A percentile compares a stretch with the other conserved stretches of the same genome.
Conservation (phyloP, 345 rosid species). For the Pseudoturritis turrita region DNA sequence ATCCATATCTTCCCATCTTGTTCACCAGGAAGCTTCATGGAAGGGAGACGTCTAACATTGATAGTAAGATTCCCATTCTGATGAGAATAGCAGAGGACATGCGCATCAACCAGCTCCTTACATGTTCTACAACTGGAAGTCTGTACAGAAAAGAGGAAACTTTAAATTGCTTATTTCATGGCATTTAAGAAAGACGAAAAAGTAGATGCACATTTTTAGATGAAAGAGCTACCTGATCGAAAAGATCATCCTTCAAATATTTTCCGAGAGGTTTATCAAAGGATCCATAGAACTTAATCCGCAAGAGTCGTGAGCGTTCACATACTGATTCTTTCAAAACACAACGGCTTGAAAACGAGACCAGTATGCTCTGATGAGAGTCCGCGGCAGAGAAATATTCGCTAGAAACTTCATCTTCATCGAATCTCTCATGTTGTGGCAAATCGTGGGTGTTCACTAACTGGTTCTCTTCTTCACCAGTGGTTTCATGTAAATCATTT, state of each 20-base stretch:
- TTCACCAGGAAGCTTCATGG: conserved; percentile 78
- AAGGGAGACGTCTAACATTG: conserved; percentile 64
- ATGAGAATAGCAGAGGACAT: conserved; percentile 86
- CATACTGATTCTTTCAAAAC: conserved; percentile 81
- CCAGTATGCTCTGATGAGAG: conserved; percentile 85
- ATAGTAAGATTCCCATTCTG: conserved; percentile 98
- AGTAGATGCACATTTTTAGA: neutral
- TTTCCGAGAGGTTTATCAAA: conserved; percentile 97
- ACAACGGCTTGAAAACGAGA: conserved; percentile 86
- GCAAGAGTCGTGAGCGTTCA: conserved; percentile 83
- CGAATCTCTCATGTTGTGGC: conserved; percentile 40
- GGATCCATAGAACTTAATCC: conserved; percentile 91
- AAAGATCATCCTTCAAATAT: conserved; percentile 77
- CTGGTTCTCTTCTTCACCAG: conserved; percentile 37
- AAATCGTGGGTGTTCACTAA: conserved; percentile 33
- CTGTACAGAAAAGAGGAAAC: conserved; percentile 30
- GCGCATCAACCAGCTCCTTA: conserved; percentile 81
- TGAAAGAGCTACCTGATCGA: conserved; percentile 59
- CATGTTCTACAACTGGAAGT: conserved; percentile 60
- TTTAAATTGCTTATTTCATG: neutral
- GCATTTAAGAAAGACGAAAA: neutral
- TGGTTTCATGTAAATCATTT: conserved; percentile 27
- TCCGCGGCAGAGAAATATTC: conserved; percentile 77
- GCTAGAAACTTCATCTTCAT: conserved; percentile 51
- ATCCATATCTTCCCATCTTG: conserved; percentile 97